Evolutionary conservation across 495 filamentous ascomycete genomes (phyloP).

Genomic region (Aspergillus funiculosus): DNA sequence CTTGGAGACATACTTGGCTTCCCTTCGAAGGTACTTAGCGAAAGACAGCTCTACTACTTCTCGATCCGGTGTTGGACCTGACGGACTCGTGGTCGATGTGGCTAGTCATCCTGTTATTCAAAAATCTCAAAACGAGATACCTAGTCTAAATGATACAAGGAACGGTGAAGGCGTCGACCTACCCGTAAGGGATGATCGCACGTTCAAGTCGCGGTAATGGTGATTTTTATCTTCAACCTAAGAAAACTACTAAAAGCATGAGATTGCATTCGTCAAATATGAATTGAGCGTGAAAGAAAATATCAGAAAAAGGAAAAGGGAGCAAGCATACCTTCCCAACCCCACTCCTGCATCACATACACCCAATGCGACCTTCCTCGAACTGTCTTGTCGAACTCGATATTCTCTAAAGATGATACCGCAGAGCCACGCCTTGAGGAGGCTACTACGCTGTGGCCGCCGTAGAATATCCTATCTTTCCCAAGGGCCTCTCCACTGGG

Average conservation of each 20-base stretch:
- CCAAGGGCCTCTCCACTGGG: slow-evolving; percentile 9
- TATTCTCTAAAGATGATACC: slow-evolving; percentile 38
- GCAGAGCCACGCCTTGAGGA: slow-evolving; percentile 27
- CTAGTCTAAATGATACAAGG: background rate
- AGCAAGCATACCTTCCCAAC: slow-evolving; percentile 63
- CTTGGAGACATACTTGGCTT: slow-evolving; percentile 28
- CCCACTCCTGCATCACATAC: slow-evolving; percentile 73
- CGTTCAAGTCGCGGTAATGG: background rate
- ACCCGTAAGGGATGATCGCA: background rate
- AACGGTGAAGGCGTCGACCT: background rate
- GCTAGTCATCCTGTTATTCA: background rate
- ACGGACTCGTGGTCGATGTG: background rate
- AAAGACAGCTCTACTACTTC: slow-evolving; percentile 2
- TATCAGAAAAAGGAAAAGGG: background rate
- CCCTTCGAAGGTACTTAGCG: slow-evolving; percentile 27
- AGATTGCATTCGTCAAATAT: slow-evolving; percentile 1
- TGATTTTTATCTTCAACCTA: slow-evolving; percentile 25
- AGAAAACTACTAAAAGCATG: slow-evolving; percentile 33
- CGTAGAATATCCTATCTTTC: slow-evolving; percentile 10
- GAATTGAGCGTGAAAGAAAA: background rate
- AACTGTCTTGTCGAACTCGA: slow-evolving; percentile 61
- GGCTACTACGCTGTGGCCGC: slow-evolving; percentile 3
- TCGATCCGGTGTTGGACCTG: background rate
- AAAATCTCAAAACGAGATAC: background rate
- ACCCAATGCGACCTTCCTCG: slow-evolving; percentile 68